Base-by-base conservation (phyloP, 2,329 filamentous ascomycete genomes). In the Colletotrichum tofieldiae region DNA sequence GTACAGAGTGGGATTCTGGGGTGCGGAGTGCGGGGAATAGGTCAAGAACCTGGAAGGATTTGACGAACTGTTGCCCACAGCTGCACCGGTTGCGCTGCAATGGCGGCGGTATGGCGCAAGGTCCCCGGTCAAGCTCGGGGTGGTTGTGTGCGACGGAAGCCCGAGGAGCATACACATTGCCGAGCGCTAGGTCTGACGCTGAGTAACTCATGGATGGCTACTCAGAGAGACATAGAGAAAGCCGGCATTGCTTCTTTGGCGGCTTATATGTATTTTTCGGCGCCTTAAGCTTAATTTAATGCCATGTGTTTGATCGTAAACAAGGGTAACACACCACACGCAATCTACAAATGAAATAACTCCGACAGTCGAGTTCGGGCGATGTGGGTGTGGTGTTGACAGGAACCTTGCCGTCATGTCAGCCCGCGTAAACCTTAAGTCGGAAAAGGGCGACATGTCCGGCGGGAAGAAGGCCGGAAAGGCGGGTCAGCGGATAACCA, bases 11-110 rank as follows among this genome's bases (percentile, higher is more conserved):
- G 16, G 35, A 54, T 16, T 41, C 23, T 20, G 23, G 61, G 61
- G 39, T 54, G 49, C 61, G 26, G 47, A 37, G 61, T 64, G 37
- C 49, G 61, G 61, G 49, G 49, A 54, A 51, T 6, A 51, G 59
- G n/a, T 51, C 1, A 14, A 51, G 47, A 2, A 8, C 23, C 59
- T 14, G 2, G 45, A 29, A 35, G 16, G n/a, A 47, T 16, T 39
- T 45, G n/a, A 51, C 35, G 45, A 20, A 37, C 47, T 23, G 16
- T 16, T 47, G 32, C 18, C 11, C 9, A 14, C 18, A 4, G 5
- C 20, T 7, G 5, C 20, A 39, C n/a, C 11, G 7, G 14, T 43
- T 35, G 26, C 41, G 51, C n/a, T 47, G 9, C 12, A 47, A 61
- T 0, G 29, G 26, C 5, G 39, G 9, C 26, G 26, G 16, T 9